These are phyloP conservation scores for Diutina ranongensis DNA, from an alignment of 1,139 yeast species.

Conservation along the genomic window DNA sequence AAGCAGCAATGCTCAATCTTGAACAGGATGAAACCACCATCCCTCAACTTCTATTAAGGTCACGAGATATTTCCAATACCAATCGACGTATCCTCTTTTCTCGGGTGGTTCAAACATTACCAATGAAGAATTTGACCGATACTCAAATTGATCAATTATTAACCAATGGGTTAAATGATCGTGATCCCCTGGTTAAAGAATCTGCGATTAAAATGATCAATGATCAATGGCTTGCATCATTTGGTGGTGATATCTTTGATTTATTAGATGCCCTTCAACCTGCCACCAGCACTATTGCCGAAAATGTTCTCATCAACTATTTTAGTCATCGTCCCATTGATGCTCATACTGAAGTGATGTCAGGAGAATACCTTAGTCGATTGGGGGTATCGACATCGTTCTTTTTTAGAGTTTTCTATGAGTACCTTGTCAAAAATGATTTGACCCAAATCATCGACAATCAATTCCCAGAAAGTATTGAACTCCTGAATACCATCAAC, in stretches of 20 bases:
- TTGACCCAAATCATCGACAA: slow-evolving; percentile 51
- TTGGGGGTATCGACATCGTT: slow-evolving; percentile 70
- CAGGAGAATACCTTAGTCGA: slow-evolving; percentile 47
- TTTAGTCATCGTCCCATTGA: slow-evolving; percentile 16
- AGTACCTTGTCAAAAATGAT: slow-evolving; percentile 46
- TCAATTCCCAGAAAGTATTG: slow-evolving; percentile 73
- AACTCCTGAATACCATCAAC: slow-evolving; percentile 47
- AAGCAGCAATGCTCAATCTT: slow-evolving; percentile 70
- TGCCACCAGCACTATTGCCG: slow-evolving; percentile 52
- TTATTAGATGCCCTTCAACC: slow-evolving; percentile 64
- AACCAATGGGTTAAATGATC: slow-evolving; percentile 79
- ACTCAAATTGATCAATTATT: slow-evolving; percentile 50
- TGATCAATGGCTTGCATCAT: slow-evolving; percentile 57
- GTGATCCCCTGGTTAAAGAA: slow-evolving; percentile 60
- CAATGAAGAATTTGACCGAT: slow-evolving; percentile 23
- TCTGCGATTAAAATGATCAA: slow-evolving; percentile 70
- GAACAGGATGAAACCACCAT: slow-evolving; percentile 43
- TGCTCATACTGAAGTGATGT: slow-evolving; percentile 22
- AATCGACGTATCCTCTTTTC: slow-evolving; percentile 69
- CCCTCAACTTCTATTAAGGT: slow-evolving; percentile 62
- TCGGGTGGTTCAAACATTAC: slow-evolving; percentile 54
- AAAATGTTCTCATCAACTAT: slow-evolving; percentile 51
- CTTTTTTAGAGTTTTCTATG: slow-evolving; percentile 55
- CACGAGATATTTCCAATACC: slow-evolving; percentile 63
- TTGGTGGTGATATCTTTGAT: slow-evolving; percentile 61